A percentile compares a stretch with the other conserved stretches of the same genome.
Conservation (phyloP, 768 basidiomycete species). For the Termitomyces eurrhizus region DNA sequence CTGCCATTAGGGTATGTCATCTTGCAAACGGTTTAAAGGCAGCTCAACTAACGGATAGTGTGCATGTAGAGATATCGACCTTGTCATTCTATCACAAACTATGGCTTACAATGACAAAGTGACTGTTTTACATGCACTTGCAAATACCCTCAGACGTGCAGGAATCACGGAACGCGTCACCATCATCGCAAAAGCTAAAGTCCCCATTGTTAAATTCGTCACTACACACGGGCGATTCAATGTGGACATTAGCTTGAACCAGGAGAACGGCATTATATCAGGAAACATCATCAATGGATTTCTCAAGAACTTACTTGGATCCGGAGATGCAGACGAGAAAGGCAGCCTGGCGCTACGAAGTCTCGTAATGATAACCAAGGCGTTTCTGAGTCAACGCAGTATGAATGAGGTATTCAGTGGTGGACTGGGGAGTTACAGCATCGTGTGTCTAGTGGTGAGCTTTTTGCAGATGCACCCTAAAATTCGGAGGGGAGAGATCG, state of each 20-base stretch:
- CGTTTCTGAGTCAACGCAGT: constrained; percentile 81
- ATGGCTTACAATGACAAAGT: constrained; percentile 72
- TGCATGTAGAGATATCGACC: constrained; percentile 79
- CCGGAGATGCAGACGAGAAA: constrained; percentile 13
- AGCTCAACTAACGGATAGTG: constrained; percentile 16
- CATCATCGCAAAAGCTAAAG: constrained; percentile 90
- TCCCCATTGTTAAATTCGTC: constrained; percentile 95
- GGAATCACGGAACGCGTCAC: constrained; percentile 74
- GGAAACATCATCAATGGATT: constrained; percentile 81
- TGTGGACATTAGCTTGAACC: constrained; percentile 94
- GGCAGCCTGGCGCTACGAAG: constrained; percentile 68
- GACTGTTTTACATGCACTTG: constrained; percentile 70
- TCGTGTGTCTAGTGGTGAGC: constrained; percentile 88
- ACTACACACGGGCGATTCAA: constrained; percentile 77
- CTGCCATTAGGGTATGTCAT: constrained; percentile 80
- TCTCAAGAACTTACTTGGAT: constrained; percentile 52
- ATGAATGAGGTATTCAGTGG: constrained; percentile 99
- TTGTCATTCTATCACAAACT: constrained; percentile 77
- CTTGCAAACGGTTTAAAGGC: neutral
- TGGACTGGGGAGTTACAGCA: constrained; percentile 90
- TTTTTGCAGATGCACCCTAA: constrained; percentile 99
- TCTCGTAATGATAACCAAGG: constrained; percentile 86
- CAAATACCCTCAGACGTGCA: constrained; percentile 69
- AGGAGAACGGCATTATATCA: constrained; percentile 77
- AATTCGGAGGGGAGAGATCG: constrained; percentile 82